phyloP scores from a whole-genome alignment of 2,329 filamentous ascomycete species.

The Colletotrichum musae region DNA sequence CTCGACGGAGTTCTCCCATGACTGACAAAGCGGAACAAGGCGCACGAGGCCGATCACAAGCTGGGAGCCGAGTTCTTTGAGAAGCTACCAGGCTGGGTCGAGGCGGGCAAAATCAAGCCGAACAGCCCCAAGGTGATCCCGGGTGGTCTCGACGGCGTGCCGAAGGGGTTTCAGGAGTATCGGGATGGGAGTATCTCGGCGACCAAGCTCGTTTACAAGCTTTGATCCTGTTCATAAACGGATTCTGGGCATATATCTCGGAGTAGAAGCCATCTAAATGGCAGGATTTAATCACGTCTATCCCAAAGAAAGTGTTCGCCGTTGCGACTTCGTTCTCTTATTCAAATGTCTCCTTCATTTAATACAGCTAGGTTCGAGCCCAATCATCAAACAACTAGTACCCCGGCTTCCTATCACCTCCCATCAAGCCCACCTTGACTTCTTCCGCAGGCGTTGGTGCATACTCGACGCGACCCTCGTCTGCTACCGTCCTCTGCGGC shows the following conservation, averaged over 20 bases:
- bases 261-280: background rate
- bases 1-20: too few species aligned
- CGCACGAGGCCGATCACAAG: slow-evolving; percentile 53
- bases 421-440: slow-evolving; percentile 1
- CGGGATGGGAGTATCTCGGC: slow-evolving; percentile 55
- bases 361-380: background rate
- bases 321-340: too few species aligned
- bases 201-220: slow-evolving; percentile 57
- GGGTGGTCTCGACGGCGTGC: slow-evolving; percentile 51
- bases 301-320: too few species aligned
- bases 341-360: too few species aligned
- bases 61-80: slow-evolving; percentile 55
- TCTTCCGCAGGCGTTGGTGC: slow-evolving; percentile 1
- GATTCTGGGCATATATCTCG: too few species aligned
- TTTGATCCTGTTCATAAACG: slow-evolving; percentile 7
- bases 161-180: slow-evolving; percentile 54
- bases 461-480: background rate
- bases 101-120: slow-evolving; percentile 52
- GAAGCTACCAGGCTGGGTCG: slow-evolving; percentile 52
- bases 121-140: slow-evolving; percentile 49
- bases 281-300: background rate
- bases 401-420: background rate
- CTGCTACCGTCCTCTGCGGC: background rate
- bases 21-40: slow-evolving; percentile 30
- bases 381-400: background rate